Base-by-base conservation (phyloP, 148 eudicot genomes). In the Drosera capensis region DNA sequence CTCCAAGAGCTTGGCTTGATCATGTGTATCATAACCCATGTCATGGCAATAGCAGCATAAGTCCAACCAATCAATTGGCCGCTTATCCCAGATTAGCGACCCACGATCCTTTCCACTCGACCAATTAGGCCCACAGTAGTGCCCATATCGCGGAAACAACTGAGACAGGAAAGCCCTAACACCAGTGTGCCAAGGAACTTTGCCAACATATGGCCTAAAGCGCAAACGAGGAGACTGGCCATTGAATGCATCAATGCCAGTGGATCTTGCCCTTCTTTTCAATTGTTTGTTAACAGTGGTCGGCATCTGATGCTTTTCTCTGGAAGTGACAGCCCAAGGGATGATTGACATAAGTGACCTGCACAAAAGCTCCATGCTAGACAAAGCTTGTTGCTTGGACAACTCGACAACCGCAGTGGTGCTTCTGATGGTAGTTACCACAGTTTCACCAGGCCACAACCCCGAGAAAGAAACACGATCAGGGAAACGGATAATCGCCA, bases 121-220 rank as follows among this genome's bases (percentile, higher is more conserved):
- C 99, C 99, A 92, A 67, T 92, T 92, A 22, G 99, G 99, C 15
- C 99, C 99, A 63, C 99, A 92, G 48, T 92, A 92, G 51, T 76
- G 94, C 43, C 99, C 99, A 52, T 92, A 92, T 8, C 99, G 64
- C n/a, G 99, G 99, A 56, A 92, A 92, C 9, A 92, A 43, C 70
- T 81, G 77, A 29, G 95, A 92, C 39, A 92, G 60, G 48, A 92
- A 73, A 20, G 73, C 99, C 54, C 99, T 72, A 28, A 75, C 57
- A 20, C 99, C 99, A 2, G 94, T 81, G 58, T 92, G 99, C 99
- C 95, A 92, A 18, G 99, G 95, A 53, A 92, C 95, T 60, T 79
- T 92, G 14, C 74, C 74, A 36, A 79, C 95, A 67, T 92, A 92
- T 7, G 99, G 99, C 52, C 99, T 73, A 50, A 85, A 92, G 46